Conservation (phyloP, 1,139 yeast genomes). For the Protomyces inouyei region DNA sequence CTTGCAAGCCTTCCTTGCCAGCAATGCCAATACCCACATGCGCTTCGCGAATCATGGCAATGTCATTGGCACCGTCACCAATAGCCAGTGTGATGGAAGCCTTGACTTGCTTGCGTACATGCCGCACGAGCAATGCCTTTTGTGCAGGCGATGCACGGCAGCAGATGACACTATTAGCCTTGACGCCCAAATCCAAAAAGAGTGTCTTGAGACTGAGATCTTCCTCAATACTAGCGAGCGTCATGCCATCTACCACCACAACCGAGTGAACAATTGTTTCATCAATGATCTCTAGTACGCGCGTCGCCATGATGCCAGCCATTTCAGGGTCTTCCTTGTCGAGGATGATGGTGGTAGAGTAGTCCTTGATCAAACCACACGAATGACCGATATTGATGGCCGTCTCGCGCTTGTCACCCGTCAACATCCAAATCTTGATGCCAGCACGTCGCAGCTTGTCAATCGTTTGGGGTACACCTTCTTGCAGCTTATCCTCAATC, state of each 20-base stretch:
- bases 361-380: conserved; percentile 86
- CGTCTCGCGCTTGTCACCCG: conserved; percentile 97
- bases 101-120: conserved; percentile 62
- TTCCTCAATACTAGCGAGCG: conserved; percentile 64
- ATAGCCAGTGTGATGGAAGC: conserved; percentile 82
- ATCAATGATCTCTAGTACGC: conserved; percentile 55
- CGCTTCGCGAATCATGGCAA: conserved; percentile 98
- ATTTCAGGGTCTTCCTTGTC: conserved; percentile 49
- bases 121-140: conserved; percentile 80
- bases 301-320: conserved; percentile 53
- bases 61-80: conserved; percentile 99
- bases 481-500: conserved; percentile 92
- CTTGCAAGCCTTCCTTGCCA: conserved; percentile 94
- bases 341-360: conserved; percentile 77
- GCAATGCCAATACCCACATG: conserved; percentile 97
- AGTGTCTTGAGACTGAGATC: conserved; percentile 67
- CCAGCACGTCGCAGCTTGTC: conserved; percentile 91
- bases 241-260: conserved; percentile 85
- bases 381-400: conserved; percentile 96
- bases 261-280: conserved; percentile 89
- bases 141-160: conserved; percentile 98
- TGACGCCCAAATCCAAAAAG: conserved; percentile 76
- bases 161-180: conserved; percentile 85
- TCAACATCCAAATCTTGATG: conserved; percentile 93
- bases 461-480: conserved; percentile 91